phyloP scores from a whole-genome alignment of 352 stramenopile species.

The Pythium chondricola region DNA sequence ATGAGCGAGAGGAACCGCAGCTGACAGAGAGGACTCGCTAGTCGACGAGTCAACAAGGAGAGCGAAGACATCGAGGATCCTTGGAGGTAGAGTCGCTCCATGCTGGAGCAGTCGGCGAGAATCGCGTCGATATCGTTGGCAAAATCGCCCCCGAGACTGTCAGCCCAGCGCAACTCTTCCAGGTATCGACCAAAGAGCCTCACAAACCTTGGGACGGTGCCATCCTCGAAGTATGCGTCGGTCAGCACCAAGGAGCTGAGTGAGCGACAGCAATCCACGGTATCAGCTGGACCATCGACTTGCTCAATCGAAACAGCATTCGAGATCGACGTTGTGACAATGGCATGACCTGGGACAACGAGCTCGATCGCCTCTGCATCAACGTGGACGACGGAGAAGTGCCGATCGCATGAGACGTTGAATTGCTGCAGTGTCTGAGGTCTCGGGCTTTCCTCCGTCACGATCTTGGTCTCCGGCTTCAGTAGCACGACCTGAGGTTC shows the following conservation, averaged over 20 bases:
- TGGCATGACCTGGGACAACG: conserved; percentile 3
- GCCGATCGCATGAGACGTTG: neutral
- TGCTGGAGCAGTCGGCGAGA: neutral
- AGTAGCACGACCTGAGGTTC: neutral
- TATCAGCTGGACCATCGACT: neutral
- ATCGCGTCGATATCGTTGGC: neutral
- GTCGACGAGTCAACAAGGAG: neutral
- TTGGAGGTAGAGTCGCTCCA: conserved; percentile 4
- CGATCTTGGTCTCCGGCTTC: neutral
- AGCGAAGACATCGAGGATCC: neutral
- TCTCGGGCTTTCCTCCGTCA: neutral
- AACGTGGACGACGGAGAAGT: neutral
- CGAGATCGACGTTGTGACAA: neutral
- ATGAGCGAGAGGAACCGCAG: neutral
- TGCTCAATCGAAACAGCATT: neutral
- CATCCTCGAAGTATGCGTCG: conserved; percentile 4
- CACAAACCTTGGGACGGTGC: neutral
- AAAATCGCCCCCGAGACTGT: neutral
- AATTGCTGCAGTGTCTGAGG: conserved; percentile 1
- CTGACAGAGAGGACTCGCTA: neutral
- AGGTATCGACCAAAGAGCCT: conserved; percentile 1
- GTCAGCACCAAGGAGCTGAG: neutral
- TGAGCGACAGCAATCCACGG: neutral
- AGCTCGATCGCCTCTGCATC: neutral
- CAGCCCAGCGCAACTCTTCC: conserved; percentile 1